phyloP scores from a whole-genome alignment of 495 filamentous ascomycete species.

The Annulohypoxylon bovei region DNA sequence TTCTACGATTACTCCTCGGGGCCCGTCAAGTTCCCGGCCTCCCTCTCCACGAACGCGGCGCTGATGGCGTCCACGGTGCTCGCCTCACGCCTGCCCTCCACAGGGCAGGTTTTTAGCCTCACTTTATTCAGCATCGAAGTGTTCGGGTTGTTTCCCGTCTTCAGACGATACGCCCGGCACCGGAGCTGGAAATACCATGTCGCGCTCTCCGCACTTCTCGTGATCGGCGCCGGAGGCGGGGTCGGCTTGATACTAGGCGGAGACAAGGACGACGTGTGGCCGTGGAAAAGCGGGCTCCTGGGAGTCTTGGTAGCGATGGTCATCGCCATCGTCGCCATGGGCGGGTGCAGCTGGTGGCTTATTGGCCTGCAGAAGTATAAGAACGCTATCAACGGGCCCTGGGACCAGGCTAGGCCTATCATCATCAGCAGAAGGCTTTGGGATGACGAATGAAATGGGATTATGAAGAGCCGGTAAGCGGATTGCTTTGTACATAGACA shows the following conservation, averaged over 20 bases:
- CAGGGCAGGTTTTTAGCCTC: slow-evolving; percentile 93
- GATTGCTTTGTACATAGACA: slow-evolving; percentile 1
- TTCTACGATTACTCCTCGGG: slow-evolving; percentile 92
- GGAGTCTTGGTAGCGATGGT: slow-evolving; percentile 76
- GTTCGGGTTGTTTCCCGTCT: slow-evolving; percentile 95
- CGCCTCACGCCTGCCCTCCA: slow-evolving; percentile 84
- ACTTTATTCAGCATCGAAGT: slow-evolving; percentile 97
- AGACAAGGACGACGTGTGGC: slow-evolving; percentile 57
- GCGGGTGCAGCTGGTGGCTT: slow-evolving; percentile 96
- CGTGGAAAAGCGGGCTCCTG: slow-evolving; percentile 77
- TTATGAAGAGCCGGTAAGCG: background rate
- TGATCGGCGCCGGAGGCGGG: slow-evolving; percentile 79
- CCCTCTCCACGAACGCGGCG: slow-evolving; percentile 92
- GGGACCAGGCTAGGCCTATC: slow-evolving; percentile 95
- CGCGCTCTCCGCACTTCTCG: slow-evolving; percentile 77
- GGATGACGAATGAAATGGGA: slow-evolving; percentile 55
- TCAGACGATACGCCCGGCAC: slow-evolving; percentile 84
- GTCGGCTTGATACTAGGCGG: slow-evolving; percentile 72
- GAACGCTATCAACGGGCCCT: slow-evolving; percentile 97
- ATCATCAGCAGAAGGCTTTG: slow-evolving; percentile 64
- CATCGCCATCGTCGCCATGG: slow-evolving; percentile 78
- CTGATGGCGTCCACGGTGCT: slow-evolving; percentile 94
- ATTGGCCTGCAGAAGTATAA: slow-evolving; percentile 98
- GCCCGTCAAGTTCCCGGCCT: slow-evolving; percentile 74
- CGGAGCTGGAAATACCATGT: slow-evolving; percentile 86